Evolutionary conservation across 129 eudicot genomes (phyloP).

Genomic region (Kitagawia praeruptora): DNA sequence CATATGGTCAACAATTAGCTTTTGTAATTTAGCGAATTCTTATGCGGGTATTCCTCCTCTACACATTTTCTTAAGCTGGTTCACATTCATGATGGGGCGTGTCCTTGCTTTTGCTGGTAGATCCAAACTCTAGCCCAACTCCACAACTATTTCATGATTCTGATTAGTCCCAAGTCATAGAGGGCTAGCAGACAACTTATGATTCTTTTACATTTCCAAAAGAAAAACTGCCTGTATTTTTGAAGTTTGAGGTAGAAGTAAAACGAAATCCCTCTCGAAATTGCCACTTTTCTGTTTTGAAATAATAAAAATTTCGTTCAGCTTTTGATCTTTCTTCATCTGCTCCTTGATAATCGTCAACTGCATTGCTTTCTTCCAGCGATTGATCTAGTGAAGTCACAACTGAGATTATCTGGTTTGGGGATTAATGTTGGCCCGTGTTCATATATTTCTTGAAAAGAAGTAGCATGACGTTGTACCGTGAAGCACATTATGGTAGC

Average conservation of each 20-base stretch:
- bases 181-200: not conserved
- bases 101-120: not conserved
- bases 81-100: too few relatives aligned
- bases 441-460: too few relatives aligned
- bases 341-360: not conserved
- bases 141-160: not conserved
- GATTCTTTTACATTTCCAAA: not conserved
- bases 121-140: not conserved
- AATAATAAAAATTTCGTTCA: not conserved
- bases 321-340: not conserved
- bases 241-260: not conserved
- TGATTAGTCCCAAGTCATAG: too few relatives aligned
- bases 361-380: not conserved
- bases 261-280: not conserved
- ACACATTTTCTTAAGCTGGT: too few relatives aligned
- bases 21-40: too few relatives aligned
- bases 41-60: too few relatives aligned
- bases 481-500: not conserved
- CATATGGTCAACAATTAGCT: too few relatives aligned
- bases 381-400: not conserved
- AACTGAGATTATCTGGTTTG: not conserved
- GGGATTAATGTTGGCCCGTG: not conserved
- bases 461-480: not conserved
- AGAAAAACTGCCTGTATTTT: not conserved
- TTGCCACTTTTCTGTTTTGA: not conserved